These are phyloP conservation scores for Linum lewisii DNA, from an alignment of 345 rosid genomes.

Conservation along the genomic window DNA sequence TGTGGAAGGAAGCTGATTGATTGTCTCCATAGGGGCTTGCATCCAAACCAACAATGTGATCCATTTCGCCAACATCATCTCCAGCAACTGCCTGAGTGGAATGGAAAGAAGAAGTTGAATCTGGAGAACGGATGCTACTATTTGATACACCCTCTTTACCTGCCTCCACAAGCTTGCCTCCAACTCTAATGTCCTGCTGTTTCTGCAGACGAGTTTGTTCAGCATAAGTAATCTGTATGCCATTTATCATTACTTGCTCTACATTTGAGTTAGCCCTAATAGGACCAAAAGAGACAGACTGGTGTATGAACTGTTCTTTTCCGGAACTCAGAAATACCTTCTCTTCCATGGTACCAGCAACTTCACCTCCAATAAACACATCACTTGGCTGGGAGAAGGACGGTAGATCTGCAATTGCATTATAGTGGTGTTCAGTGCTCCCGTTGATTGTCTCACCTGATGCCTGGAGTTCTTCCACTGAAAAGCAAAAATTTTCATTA, in stretches of 20 bases:
- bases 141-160: constrained; percentile 11
- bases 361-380: constrained; percentile 24
- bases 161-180: constrained; percentile 11
- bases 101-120: constrained; percentile 7
- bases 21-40: constrained; percentile 10
- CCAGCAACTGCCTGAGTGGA: constrained; percentile 5
- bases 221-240: constrained; percentile 13
- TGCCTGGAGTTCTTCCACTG: constrained; percentile 33
- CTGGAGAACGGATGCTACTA: constrained; percentile 3
- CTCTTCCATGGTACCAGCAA: constrained; percentile 6
- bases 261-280: constrained; percentile 15
- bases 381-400: constrained; percentile 21
- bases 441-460: constrained; percentile 20
- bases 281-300: constrained; percentile 9
- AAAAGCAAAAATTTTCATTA: constrained; percentile 32
- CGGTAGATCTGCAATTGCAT: constrained; percentile 33
- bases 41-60: constrained; percentile 7
- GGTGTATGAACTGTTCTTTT: constrained; percentile 7
- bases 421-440: constrained; percentile 32
- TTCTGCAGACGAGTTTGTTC: constrained; percentile 9
- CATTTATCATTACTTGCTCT: constrained; percentile 10
- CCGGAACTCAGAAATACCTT: constrained; percentile 17
- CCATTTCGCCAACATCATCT: constrained; percentile 11
- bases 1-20: neutral
- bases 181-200: constrained; percentile 12